Percentiles rank a stretch among this genome's conserved stretches.
Evolutionary conservation across 140 eudicot genomes (phyloP).

Genomic region (Bidens hawaiensis): DNA sequence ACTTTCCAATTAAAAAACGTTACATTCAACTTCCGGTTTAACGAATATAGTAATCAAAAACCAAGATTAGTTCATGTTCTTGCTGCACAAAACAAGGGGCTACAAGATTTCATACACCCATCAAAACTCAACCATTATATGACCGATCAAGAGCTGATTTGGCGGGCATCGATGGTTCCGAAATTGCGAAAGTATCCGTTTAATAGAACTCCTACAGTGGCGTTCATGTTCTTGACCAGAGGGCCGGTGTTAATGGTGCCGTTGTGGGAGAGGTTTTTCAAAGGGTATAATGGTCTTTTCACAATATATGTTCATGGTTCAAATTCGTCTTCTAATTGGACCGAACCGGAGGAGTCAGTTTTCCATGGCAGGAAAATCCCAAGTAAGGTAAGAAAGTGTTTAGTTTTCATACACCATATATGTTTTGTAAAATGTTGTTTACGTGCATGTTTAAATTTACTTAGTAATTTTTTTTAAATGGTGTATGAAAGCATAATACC

Average conservation of each 20-base stretch:
- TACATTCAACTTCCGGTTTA: slow-evolving; percentile 21
- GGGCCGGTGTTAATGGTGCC: slow-evolving; percentile 41
- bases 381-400: slow-evolving; percentile 24
- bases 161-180: slow-evolving; percentile 43
- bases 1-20: slow-evolving; percentile 32
- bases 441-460: no score
- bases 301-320: slow-evolving; percentile 29
- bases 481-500: no score
- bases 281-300: slow-evolving; percentile 39
- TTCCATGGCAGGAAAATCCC: slow-evolving; percentile 34
- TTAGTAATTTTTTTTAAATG: no score
- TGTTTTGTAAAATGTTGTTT: no score
- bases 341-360: slow-evolving; percentile 19
- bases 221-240: slow-evolving; percentile 47
- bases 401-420: background rate
- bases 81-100: slow-evolving; percentile 4
- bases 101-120: slow-evolving; percentile 24
- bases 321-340: slow-evolving; percentile 16
- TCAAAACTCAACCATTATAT: slow-evolving; percentile 19
- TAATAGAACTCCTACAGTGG: slow-evolving; percentile 33
- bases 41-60: no score
- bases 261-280: slow-evolving; percentile 42
- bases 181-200: slow-evolving; percentile 29
- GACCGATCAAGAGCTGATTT: slow-evolving; percentile 34
- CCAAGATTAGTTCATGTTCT: no score